Conservation (phyloP, 2,329 filamentous ascomycete genomes). For the Elsinoe ampelina region DNA sequence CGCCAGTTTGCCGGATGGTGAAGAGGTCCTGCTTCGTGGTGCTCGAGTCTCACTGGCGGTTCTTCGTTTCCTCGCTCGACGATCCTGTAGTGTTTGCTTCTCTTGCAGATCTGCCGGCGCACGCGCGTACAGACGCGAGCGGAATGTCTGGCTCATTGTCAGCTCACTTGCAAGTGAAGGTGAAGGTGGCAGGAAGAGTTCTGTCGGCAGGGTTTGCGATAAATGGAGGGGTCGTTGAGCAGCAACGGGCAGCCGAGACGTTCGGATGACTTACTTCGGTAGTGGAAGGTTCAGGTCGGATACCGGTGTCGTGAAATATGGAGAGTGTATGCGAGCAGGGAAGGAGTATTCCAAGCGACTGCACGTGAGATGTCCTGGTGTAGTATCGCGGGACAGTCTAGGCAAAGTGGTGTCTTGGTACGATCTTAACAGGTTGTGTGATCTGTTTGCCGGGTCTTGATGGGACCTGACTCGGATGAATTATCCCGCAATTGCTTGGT, state of each 20-base stretch:
- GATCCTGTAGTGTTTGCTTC: slow-evolving; percentile 2
- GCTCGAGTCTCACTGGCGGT: slow-evolving; percentile 7
- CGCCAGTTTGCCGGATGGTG: slow-evolving; percentile 36
- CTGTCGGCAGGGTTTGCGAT: neutral
- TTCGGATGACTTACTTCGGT: slow-evolving; percentile 12
- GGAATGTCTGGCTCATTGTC: slow-evolving; percentile 8
- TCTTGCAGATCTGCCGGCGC: neutral
- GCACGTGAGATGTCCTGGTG: neutral
- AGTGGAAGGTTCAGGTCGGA: neutral
- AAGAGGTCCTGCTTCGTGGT: slow-evolving; percentile 25
- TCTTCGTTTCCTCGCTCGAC: slow-evolving; percentile 5
- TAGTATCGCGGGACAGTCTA: neutral
- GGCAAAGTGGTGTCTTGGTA: neutral
- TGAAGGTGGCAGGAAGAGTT: neutral
- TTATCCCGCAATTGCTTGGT: neutral
- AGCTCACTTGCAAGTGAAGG: neutral
- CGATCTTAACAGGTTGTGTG: neutral
- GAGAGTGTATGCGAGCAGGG: neutral
- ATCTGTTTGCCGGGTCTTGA: slow-evolving; percentile 1
- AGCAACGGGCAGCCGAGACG: slow-evolving; percentile 10
- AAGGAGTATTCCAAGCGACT: neutral
- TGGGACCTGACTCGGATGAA: neutral
- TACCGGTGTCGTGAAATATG: neutral
- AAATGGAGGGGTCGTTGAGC: slow-evolving; percentile 5
- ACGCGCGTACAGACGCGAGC: slow-evolving; percentile 4